Percentiles rank a stretch among this genome's conserved stretches.
phyloP scores from a whole-genome alignment of 305 asterid genomes.

The Withania somnifera region DNA sequence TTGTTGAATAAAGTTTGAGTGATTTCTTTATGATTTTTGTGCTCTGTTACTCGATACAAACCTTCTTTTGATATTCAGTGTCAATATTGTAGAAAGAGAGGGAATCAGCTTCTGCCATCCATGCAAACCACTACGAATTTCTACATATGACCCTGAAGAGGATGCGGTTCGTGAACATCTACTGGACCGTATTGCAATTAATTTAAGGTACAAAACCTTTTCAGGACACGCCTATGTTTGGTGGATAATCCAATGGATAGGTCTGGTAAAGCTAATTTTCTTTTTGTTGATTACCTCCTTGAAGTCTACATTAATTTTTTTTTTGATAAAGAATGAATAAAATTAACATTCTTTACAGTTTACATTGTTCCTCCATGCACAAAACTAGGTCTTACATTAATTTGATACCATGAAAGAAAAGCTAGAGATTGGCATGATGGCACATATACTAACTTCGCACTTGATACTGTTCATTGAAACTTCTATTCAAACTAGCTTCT shows the following conservation, averaged over 20 bases:
- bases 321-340: background rate
- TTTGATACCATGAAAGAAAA: background rate
- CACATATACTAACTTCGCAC: background rate
- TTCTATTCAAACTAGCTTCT: background rate
- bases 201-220: constrained; percentile 57
- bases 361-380: background rate
- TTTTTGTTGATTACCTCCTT: constrained; percentile 8
- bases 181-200: constrained; percentile 87
- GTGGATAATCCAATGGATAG: constrained; percentile 1
- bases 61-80: too few relatives aligned
- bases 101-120: constrained; percentile 99
- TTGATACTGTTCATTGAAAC: background rate
- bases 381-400: background rate
- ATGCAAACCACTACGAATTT: constrained; percentile 91
- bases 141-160: constrained; percentile 98
- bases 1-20: too few relatives aligned
- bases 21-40: too few relatives aligned
- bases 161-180: constrained; percentile 97
- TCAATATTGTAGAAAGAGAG: constrained; percentile 94
- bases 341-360: background rate
- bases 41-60: too few relatives aligned
- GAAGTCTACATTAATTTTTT: background rate
- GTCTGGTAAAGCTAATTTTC: constrained; percentile 44
- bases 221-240: background rate
- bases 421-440: background rate